phyloP scores from a whole-genome alignment of 2,329 filamentous ascomycete genomes.

The Colletotrichum somersetense region DNA sequence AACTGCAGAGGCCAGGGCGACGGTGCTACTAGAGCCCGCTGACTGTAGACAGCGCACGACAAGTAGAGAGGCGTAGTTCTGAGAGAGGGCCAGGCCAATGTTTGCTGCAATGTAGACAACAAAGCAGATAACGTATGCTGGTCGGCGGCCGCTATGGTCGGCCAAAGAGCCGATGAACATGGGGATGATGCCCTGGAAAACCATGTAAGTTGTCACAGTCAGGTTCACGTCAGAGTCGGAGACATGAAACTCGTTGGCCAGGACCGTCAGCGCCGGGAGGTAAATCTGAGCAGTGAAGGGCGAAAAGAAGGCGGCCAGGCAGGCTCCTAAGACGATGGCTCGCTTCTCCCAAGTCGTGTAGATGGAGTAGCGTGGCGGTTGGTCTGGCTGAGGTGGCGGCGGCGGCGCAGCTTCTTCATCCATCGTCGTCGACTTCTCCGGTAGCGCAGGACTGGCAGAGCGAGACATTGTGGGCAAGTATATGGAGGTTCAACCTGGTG shows the following conservation, averaged over 20 bases:
- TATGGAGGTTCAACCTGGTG: neutral
- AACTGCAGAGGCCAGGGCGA: slow-evolving; percentile 71
- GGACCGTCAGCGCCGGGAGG: slow-evolving; percentile 63
- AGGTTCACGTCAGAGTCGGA: slow-evolving; percentile 59
- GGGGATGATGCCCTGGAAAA: slow-evolving; percentile 71
- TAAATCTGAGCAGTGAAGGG: slow-evolving; percentile 65
- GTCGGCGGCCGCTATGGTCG: slow-evolving; percentile 56
- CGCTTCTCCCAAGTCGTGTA: slow-evolving; percentile 57
- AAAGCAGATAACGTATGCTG: slow-evolving; percentile 55
- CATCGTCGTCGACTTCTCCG: slow-evolving; percentile 19
- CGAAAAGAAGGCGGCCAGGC: slow-evolving; percentile 58
- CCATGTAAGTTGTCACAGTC: slow-evolving; percentile 68
- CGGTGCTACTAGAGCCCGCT: slow-evolving; percentile 72
- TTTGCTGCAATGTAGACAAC: slow-evolving; percentile 52
- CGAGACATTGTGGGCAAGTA: slow-evolving; percentile 20
- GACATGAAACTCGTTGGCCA: slow-evolving; percentile 62
- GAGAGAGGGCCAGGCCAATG: slow-evolving; percentile 64
- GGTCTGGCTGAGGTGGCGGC: slow-evolving; percentile 8
- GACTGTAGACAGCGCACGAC: slow-evolving; percentile 67
- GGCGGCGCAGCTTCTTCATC: slow-evolving; percentile 29
- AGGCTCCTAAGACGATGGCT: slow-evolving; percentile 55
- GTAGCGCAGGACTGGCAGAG: neutral
- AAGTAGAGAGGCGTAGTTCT: slow-evolving; percentile 64
- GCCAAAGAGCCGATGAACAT: slow-evolving; percentile 60
- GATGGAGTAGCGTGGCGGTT: slow-evolving; percentile 51